Conservation (phyloP, 176 grass and related monocot species). For the Aegilops speltoides region DNA sequence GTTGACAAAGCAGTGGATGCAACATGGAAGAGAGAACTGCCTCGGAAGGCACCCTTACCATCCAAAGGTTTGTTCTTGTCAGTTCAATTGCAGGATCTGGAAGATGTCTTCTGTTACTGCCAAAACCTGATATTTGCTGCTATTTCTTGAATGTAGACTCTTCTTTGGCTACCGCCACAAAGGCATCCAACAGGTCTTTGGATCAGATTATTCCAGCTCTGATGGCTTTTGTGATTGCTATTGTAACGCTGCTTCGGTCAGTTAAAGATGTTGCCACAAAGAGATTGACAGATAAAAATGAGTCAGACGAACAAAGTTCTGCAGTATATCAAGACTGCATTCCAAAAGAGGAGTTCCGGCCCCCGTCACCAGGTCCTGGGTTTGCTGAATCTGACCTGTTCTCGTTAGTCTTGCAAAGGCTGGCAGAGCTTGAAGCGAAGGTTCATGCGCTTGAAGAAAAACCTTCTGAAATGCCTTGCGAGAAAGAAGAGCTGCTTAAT, state of each 20-base stretch:
- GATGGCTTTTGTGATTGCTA: constrained; percentile 45
- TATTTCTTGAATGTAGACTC: constrained; percentile 30
- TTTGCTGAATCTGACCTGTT: constrained; percentile 60
- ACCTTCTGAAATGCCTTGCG: constrained; percentile 87
- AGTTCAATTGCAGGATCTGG: background rate
- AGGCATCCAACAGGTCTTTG: constrained; percentile 18
- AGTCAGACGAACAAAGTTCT: constrained; percentile 31
- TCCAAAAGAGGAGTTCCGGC: constrained; percentile 60
- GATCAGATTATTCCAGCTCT: constrained; percentile 42
- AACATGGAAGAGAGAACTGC: constrained; percentile 68
- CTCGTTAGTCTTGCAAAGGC: constrained; percentile 65
- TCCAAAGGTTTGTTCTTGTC: constrained; percentile 40
- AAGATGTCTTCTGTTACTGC: background rate
- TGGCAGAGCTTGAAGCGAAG: constrained; percentile 88
- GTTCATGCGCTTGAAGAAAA: constrained; percentile 78
- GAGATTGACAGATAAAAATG: constrained; percentile 42
- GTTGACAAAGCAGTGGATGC: constrained; percentile 93
- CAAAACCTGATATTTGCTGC: constrained; percentile 15
- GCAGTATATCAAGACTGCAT: constrained; percentile 31
- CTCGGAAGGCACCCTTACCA: constrained; percentile 17
- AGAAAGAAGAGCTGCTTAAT: constrained; percentile 96
- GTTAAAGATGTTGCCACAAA: constrained; percentile 43
- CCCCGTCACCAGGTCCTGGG: constrained; percentile 68
- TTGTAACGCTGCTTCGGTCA: constrained; percentile 49
- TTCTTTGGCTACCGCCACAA: constrained; percentile 19